These are phyloP conservation scores for Jamesozyma jinghongensis DNA, from an alignment of 805 yeast species.

Conservation along the genomic window DNA sequence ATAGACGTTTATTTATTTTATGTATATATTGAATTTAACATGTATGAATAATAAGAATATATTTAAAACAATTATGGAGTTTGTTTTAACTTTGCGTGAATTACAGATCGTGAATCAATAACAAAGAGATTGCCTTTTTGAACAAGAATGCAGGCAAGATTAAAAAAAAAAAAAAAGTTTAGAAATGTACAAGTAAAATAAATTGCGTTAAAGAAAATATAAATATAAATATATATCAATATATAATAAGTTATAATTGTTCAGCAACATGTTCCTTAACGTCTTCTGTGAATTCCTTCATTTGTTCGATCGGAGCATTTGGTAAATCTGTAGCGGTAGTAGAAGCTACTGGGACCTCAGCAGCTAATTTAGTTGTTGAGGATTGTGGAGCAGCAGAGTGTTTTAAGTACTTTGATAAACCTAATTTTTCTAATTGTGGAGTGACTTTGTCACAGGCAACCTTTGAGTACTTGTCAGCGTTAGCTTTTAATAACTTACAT, in stretches of 20 bases:
- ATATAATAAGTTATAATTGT: too few species aligned
- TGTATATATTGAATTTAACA: background rate
- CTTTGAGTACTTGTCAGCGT: conserved; percentile 37
- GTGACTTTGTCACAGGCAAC: conserved; percentile 46
- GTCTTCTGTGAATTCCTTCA: too few species aligned
- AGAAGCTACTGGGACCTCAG: conserved; percentile 21
- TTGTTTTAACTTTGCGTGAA: too few species aligned
- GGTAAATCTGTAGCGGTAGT: conserved; percentile 27
- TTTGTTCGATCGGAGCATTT: conserved; percentile 31
- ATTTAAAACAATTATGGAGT: too few species aligned
- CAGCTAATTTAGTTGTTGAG: conserved; percentile 20
- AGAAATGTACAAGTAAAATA: too few species aligned
- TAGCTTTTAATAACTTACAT: conserved; percentile 42
- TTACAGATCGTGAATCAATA: too few species aligned
- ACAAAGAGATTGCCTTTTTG: too few species aligned
- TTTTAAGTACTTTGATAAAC: conserved; percentile 50
- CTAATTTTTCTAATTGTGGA: conserved; percentile 53
- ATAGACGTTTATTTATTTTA: background rate
- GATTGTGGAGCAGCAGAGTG: conserved; percentile 30
- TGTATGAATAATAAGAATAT: background rate
- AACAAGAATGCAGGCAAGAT: too few species aligned
- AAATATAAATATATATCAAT: too few species aligned
- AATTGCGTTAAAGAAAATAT: too few species aligned
- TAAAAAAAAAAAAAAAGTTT: too few species aligned
- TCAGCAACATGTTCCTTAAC: too few species aligned